Base-by-base conservation (phyloP, 1,139 yeast genomes). In the Diutina pseudorugosa region DNA sequence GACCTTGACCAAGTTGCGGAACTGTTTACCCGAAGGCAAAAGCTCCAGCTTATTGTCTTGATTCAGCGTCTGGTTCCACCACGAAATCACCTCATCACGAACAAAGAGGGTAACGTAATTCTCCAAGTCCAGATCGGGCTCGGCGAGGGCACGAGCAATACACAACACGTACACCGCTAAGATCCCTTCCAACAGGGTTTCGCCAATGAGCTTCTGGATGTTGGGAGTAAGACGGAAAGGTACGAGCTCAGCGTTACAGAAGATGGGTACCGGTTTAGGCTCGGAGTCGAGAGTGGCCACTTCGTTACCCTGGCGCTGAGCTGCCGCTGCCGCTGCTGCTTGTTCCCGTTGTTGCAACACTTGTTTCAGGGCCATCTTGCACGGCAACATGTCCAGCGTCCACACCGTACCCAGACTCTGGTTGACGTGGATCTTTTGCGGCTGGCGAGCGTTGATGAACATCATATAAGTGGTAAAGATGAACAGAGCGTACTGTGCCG, bases 201-300 rank as follows among this genome's bases (percentile, higher is more conserved):
- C 96, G 41, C 98, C 98, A 73, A 94, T 89, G 62, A 93, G 76
- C 58, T 86, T 84, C 66, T 93, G 98, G 54, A 94, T 80, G 63
- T 94, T 94, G 44, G 98, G 98, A 5, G 99, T 93, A 63, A 94
- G 76, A 63, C 99, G 78, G 77, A 94, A 93, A 45, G 98, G 98
- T 52, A 93, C 98, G 59, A 90, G 81, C 65, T 94, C 99, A n/a
- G 91, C 82, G 61, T 90, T 89, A 63, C 86, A 87, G 73, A 93
- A 90, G 42, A 93, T 77, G 33, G 99, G 98, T 0, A 95, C 85
- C 7, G 83, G 81, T 55, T 83, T 71, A 4, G 70, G 68, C 5
- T 40, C 33, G 8, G 75, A 74, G 61, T 82, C 89, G 53, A 81
- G 67, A 4, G 80, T 76, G 14, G 11, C 14, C 36, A 30, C 36